Evolutionary conservation across 2,329 filamentous ascomycete species (phyloP), one percentile per base, ranked within the genome.

Genomic region (Trichoderma sp.): DNA sequence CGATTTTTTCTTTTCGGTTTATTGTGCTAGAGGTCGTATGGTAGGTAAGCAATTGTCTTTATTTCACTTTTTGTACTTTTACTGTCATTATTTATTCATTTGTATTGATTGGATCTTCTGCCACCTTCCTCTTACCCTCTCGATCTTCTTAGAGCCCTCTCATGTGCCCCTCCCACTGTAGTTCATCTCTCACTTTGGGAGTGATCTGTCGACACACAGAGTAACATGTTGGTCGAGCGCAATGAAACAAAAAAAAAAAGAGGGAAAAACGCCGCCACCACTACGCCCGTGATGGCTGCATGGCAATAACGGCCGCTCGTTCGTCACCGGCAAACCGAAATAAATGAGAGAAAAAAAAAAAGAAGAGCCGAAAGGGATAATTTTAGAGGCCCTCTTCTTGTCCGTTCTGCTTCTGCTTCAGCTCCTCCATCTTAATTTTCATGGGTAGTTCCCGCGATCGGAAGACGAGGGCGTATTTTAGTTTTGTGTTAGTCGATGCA

Each of bases 251-350:
- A 18, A 43, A n/a, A 18, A 32, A 11, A 32, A 34, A 34, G 9
- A 53, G n/a, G 5, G 24, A 39, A 36, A 43, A 67, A 67, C 51
- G 64, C 51, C 64, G 51, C 51, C 64, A 58, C 64, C 51, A 67
- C 34, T 39, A 28, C 47, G 12, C 47, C 11, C 18, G 24, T 57
- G 9, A 57, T 67, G 64, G 64, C 51, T 67, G 64, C 64, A 67
- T 67, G 32, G 64, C 18, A 67, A 67, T 67, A 30, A 67, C 64
- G 39, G 28, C 30, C 32, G 28, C 9, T 67, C 24, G 39, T 21
- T 43, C 64, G 30, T 43, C 64, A 58, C 32, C 30, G 24, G 64
- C 18, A 53, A 39, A 67, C 32, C 64, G 24, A 21, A 39, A 30
- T 3, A 47, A n/a, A 36, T 4, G 21, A 53, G 11, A 24, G 5